phyloP scores from a whole-genome alignment of 2,329 filamentous ascomycete species.

The Cadophora gregata region DNA sequence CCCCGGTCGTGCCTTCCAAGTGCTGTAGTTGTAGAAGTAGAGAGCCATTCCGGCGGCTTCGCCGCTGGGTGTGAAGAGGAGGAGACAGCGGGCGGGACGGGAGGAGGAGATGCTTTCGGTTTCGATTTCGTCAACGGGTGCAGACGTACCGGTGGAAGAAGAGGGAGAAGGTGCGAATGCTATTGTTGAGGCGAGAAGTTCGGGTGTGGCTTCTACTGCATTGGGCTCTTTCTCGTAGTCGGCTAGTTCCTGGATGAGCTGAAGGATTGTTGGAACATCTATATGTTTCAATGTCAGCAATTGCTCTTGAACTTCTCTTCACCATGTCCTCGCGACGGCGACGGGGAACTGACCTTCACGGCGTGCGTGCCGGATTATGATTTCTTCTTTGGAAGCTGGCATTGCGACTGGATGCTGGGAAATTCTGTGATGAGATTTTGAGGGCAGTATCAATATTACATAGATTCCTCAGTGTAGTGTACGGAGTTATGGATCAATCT shows the following conservation, averaged over 20 bases:
- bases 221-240: conserved; percentile 82
- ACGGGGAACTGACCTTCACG: conserved; percentile 56
- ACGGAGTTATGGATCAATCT: neutral
- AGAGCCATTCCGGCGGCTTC: conserved; percentile 76
- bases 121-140: conserved; percentile 46
- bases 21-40: conserved; percentile 96
- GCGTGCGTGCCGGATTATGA: conserved; percentile 60
- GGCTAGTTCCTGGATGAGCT: conserved; percentile 83
- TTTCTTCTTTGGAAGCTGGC: conserved; percentile 34
- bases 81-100: conserved; percentile 76
- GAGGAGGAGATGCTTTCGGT: conserved; percentile 60
- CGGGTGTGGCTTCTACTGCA: conserved; percentile 74
- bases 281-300: conserved; percentile 1
- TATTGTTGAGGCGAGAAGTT: conserved; percentile 74
- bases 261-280: conserved; percentile 85
- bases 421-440: neutral
- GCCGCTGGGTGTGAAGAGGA: conserved; percentile 60
- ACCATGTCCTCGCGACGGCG: conserved; percentile 20
- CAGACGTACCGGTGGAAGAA: conserved; percentile 46
- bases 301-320: neutral
- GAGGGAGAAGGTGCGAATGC: conserved; percentile 69
- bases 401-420: conserved; percentile 23
- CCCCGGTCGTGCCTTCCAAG: conserved; percentile 85
- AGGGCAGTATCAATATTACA: neutral
- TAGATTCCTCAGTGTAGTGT: neutral